phyloP scores from a whole-genome alignment of 148 eudicot species.

The Rhododendron molle region DNA sequence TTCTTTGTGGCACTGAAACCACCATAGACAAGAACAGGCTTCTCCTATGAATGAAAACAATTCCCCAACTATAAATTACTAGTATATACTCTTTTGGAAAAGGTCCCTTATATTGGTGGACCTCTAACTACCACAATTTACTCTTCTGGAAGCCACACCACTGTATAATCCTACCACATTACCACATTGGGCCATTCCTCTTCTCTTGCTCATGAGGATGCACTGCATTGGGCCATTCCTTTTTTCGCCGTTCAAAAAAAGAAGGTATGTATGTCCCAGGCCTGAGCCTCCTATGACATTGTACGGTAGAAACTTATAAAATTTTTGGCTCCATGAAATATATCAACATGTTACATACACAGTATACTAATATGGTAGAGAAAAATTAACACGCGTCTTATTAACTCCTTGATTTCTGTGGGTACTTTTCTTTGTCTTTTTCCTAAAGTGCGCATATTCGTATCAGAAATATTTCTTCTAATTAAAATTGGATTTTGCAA shows the following conservation, averaged over 20 bases:
- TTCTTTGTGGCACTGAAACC: background rate
- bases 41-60: constrained; percentile 26
- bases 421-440: background rate
- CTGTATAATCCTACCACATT: background rate
- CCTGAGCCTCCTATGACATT: background rate
- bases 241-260: no score
- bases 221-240: background rate
- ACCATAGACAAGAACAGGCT: background rate
- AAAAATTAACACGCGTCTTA: background rate
- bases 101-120: background rate
- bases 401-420: background rate
- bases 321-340: background rate
- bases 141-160: constrained; percentile 10
- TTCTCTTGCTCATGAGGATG: background rate
- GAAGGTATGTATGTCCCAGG: background rate
- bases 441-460: background rate
- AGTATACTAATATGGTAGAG: background rate
- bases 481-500: no score
- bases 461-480: background rate
- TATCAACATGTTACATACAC: background rate
- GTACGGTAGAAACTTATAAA: background rate
- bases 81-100: background rate
- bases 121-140: constrained; percentile 2
- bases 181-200: background rate
- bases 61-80: constrained; percentile 24